Percentiles rank a stretch among this genome's conserved stretches.
phyloP scores from a whole-genome alignment of 352 stramenopile species.

The Phytopythium mirpurense region DNA sequence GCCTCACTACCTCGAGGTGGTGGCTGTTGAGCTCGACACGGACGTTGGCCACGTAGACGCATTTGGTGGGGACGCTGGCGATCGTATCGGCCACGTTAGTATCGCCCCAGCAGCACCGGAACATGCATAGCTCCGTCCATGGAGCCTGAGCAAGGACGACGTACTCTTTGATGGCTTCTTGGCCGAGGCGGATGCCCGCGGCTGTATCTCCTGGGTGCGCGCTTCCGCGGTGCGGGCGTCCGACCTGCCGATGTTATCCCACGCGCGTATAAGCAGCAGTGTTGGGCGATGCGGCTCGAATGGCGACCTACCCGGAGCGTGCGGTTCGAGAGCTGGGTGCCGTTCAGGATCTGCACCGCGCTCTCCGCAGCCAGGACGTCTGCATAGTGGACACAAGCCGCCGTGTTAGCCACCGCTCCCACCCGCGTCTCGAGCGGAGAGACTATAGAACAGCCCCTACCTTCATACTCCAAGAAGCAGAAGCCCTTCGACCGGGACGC shows the following conservation, averaged over 20 bases:
- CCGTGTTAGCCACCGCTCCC: background rate
- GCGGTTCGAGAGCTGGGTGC: conserved; percentile 50
- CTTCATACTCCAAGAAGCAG: conserved; percentile 79
- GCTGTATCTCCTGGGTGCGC: conserved; percentile 48
- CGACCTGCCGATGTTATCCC: conserved; percentile 29
- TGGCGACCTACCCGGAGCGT: conserved; percentile 42
- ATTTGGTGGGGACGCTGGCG: conserved; percentile 61
- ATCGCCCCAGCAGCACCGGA: no score
- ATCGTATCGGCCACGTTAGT: background rate
- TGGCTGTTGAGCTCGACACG: conserved; percentile 69
- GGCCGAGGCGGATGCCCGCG: conserved; percentile 48
- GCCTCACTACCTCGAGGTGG: conserved; percentile 48
- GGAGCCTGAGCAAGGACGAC: no score
- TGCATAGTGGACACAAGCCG: conserved; percentile 8
- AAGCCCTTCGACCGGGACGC: conserved; percentile 69
- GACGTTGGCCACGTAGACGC: conserved; percentile 66
- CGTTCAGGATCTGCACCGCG: conserved; percentile 75
- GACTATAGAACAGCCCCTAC: conserved; percentile 8
- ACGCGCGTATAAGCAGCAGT: background rate
- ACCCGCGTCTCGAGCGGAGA: background rate
- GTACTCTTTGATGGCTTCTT: conserved; percentile 76
- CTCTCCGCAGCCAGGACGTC: conserved; percentile 76
- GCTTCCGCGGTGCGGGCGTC: conserved; percentile 69
- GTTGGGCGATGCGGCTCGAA: background rate
- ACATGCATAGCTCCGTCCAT: no score